Percentiles rank a stretch among this genome's conserved stretches.
phyloP scores from a whole-genome alignment of 2,329 filamentous ascomycete genomes.

The Verticillium albo-atrum region DNA sequence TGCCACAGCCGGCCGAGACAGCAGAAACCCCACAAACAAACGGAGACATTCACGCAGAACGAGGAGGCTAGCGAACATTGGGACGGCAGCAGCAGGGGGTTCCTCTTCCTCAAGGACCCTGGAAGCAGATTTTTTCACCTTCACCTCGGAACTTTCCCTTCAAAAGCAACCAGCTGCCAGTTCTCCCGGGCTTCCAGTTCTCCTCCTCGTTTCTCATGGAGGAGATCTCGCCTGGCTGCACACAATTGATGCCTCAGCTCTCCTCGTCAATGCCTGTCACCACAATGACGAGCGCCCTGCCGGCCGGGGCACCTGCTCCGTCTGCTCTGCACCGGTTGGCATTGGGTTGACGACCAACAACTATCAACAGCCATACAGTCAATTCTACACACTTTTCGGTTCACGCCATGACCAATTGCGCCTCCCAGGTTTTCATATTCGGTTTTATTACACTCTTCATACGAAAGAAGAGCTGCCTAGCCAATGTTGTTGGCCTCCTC shows the following conservation, averaged over 20 bases:
- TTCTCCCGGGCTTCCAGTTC: not conserved
- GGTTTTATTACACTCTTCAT: not conserved
- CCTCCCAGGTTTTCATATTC: not conserved
- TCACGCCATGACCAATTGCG: not conserved
- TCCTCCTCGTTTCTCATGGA: conserved; percentile 7
- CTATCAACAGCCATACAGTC: not conserved
- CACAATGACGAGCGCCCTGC: not conserved
- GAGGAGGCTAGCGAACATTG: not conserved
- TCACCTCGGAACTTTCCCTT: not conserved
- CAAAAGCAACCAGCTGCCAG: not conserved
- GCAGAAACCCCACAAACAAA: not conserved
- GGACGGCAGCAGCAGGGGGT: not conserved
- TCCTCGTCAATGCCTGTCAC: not conserved
- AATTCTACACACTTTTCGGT: not conserved
- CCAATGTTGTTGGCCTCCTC: conserved; percentile 1
- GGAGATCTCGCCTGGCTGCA: not conserved
- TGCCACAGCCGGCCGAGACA: not conserved
- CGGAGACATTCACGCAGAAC: not conserved
- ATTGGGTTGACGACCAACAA: not conserved
- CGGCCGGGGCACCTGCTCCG: not conserved
- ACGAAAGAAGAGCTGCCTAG: conserved; percentile 1
- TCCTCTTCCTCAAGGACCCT: not conserved
- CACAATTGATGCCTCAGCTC: not conserved
- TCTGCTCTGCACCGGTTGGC: not conserved
- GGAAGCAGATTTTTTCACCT: not conserved